Conservation (phyloP, 83 land plant species). For the Picea engelmannii region DNA sequence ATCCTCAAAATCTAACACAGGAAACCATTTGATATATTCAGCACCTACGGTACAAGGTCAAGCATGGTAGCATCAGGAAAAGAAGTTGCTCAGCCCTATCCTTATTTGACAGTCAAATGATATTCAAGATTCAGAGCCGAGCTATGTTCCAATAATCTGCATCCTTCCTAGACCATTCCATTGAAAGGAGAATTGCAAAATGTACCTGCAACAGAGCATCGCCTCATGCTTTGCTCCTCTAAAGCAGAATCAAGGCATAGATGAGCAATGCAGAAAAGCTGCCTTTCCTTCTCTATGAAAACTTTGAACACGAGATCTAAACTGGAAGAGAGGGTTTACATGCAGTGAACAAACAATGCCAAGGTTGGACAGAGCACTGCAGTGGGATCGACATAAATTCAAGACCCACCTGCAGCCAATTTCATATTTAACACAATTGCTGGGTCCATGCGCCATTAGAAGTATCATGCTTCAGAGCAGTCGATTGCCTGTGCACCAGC, state of each 20-base stretch:
- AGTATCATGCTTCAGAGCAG: slow-evolving; percentile 8
- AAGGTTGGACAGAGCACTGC: background rate
- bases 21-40: background rate
- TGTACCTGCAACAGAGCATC: background rate
- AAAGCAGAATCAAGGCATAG: background rate
- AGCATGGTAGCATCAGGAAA: background rate
- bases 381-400: background rate
- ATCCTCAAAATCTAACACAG: background rate
- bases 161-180: no score
- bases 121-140: background rate
- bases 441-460: background rate
- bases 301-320: background rate
- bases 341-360: background rate
- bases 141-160: background rate
- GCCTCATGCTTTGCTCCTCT: background rate
- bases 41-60: background rate
- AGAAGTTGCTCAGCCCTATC: background rate
- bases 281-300: background rate
- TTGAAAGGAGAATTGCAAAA: background rate
- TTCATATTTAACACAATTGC: background rate
- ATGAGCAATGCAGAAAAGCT: background rate
- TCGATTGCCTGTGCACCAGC: background rate
- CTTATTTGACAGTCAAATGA: background rate
- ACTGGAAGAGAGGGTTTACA: background rate
- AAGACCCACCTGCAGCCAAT: background rate